phyloP scores from a whole-genome alignment of 2,329 filamentous ascomycete genomes.

The Didymella pomorum region DNA sequence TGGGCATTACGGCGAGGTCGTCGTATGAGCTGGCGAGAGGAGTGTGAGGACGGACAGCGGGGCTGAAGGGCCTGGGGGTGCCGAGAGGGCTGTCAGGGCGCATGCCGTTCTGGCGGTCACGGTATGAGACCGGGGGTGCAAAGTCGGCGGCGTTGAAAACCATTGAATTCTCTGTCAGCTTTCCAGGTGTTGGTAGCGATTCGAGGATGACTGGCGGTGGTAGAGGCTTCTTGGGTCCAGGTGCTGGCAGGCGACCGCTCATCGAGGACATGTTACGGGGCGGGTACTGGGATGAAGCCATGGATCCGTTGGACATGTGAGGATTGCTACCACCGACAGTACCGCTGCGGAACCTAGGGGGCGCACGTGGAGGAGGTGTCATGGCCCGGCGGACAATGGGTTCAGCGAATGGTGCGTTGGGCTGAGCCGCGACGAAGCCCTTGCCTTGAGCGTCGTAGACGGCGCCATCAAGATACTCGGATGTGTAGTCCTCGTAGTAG shows the following conservation, averaged over 20 bases:
- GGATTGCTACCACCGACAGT: slow-evolving; percentile 38
- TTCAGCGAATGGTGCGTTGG: slow-evolving; percentile 74
- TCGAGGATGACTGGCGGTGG: slow-evolving; percentile 78
- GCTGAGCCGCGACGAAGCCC: slow-evolving; percentile 65
- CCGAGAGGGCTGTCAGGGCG: slow-evolving; percentile 67
- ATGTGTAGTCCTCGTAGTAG: slow-evolving; percentile 80
- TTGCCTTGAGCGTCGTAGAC: slow-evolving; percentile 66
- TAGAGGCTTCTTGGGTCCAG: slow-evolving; percentile 62
- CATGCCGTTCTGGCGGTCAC: slow-evolving; percentile 73
- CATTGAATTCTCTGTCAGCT: slow-evolving; percentile 78
- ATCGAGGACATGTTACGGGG: slow-evolving; percentile 54
- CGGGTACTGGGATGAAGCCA: slow-evolving; percentile 55
- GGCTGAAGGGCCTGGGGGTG: slow-evolving; percentile 72
- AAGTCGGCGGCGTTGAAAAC: slow-evolving; percentile 82
- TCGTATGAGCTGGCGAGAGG: slow-evolving; percentile 86
- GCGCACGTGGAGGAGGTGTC: slow-evolving; percentile 84
- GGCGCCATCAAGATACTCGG: slow-evolving; percentile 71
- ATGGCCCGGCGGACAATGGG: slow-evolving; percentile 89
- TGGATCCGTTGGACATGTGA: slow-evolving; percentile 59
- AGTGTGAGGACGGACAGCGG: slow-evolving; percentile 75
- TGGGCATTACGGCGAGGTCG: slow-evolving; percentile 83
- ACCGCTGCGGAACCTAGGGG: slow-evolving; percentile 61
- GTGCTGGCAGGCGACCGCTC: slow-evolving; percentile 45
- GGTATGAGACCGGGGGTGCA: slow-evolving; percentile 72
- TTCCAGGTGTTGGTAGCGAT: slow-evolving; percentile 83